Conservation (phyloP, 495 filamentous ascomycete species). For the Aspergillus incahuasiensis region DNA sequence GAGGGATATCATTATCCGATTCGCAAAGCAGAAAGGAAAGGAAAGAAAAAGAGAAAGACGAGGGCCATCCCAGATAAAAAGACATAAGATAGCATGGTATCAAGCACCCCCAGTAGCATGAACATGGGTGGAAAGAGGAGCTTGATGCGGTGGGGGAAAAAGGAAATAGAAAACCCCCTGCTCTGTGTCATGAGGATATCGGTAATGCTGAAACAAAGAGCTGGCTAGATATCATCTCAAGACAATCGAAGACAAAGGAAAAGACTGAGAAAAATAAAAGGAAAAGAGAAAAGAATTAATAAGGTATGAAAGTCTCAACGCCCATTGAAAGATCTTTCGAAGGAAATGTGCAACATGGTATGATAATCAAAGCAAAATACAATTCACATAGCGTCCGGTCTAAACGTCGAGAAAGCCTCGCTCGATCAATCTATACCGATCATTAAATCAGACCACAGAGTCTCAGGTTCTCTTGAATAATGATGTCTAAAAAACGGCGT, state of each 20-base stretch:
- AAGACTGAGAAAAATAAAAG: conserved; percentile 14
- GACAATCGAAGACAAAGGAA: conserved; percentile 22
- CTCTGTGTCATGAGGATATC: conserved; percentile 37
- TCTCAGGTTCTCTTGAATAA: conserved; percentile 99
- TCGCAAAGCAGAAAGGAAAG: conserved; percentile 26
- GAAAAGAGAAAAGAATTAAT: conserved; percentile 19
- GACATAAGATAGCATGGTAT: conserved; percentile 1
- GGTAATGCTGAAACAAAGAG: conserved; percentile 33
- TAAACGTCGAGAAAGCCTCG: conserved; percentile 33
- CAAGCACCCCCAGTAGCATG: not conserved
- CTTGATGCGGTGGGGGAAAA: conserved; percentile 5
- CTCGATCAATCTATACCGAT: conserved; percentile 28
- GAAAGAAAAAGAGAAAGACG: conserved; percentile 14
- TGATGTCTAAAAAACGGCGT: conserved; percentile 68
- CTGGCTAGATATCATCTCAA: conserved; percentile 44
- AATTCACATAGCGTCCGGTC: conserved; percentile 34
- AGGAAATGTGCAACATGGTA: conserved; percentile 26
- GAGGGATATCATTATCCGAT: conserved; percentile 40
- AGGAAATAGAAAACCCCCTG: conserved; percentile 23
- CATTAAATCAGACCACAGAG: conserved; percentile 94
- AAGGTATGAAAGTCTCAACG: conserved; percentile 40
- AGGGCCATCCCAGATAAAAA: conserved; percentile 12
- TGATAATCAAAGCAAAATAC: conserved; percentile 23
- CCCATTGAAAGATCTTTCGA: conserved; percentile 32
- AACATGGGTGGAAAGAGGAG: not conserved